Evolutionary conservation across 768 basidiomycete genomes (phyloP), one percentile per base, ranked within the genome.

Genomic region (Pluteus cervinus): DNA sequence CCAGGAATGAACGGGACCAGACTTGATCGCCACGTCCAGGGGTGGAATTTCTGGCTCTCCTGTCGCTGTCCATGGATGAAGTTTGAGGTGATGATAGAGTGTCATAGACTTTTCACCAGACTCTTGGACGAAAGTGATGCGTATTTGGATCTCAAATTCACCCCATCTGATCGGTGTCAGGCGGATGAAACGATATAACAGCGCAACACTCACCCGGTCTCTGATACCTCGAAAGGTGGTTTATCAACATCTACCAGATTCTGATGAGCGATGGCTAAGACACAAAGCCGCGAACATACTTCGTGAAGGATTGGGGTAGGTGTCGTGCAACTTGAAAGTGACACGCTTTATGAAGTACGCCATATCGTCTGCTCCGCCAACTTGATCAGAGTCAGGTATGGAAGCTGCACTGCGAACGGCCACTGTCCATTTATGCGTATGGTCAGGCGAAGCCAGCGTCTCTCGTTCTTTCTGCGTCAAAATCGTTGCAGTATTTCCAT

Each of bases 271-370:
- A 45, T 25, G 24, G 29, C 14, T 34, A 18, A 24, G 26, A 28
- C n/a, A 15, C 15, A 35, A 4, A 30, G 33, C 33, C 24, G 39
- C 16, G n/a, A 29, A 69, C 82, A 55, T 51, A 96, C 94, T 86
- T 66, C 96, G 69, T 24, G 80, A 81, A 3, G 92, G 90, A 55
- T 84, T 91, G 2, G 89, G 63, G 60, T 97, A 97, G 1, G 93
- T 97, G 49, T 99, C 96, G 61, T 99, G 94, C 36, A 99, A 62
- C 60, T 91, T 94, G 79, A 99, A 97, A 11, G 91, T 86, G 35
- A 98, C 94, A 39, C 91, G 79, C 57, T 94, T 97, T 56, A 99
- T 81, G 55, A 94, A 90, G 50, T 96, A 87, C 48, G 78, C 74
- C 24, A 93, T 56, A 52, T 97, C 91, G 57, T 97, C 92, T 37